Percentiles rank a stretch among this genome's conserved stretches.
Evolutionary conservation across 345 rosid species (phyloP).

Genomic region (Isatis tinctoria): DNA sequence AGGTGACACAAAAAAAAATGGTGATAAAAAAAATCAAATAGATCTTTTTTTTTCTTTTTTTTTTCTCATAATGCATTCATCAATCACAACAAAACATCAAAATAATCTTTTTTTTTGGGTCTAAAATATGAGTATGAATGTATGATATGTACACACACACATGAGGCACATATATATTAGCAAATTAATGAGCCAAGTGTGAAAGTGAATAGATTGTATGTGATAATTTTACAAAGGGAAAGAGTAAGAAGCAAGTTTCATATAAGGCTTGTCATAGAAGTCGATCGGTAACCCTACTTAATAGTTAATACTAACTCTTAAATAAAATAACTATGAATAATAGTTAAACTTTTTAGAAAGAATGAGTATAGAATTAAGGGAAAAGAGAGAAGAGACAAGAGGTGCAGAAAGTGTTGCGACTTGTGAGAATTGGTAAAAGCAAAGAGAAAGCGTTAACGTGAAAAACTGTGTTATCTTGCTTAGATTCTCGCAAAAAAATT

Average conservation of each 20-base stretch:
- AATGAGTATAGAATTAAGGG: not conserved
- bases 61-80: not conserved
- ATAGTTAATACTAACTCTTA: not conserved
- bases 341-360: not conserved
- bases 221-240: not conserved
- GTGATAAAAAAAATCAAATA: not conserved
- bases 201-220: not conserved
- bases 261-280: not conserved
- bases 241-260: conserved; percentile 12
- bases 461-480: not conserved
- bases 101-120: not conserved
- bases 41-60: not conserved
- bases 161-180: not conserved
- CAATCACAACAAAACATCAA: not conserved
- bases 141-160: not conserved
- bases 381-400: conserved; percentile 16
- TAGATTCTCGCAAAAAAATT: conserved; percentile 1
- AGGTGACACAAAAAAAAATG: not conserved
- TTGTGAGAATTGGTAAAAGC: conserved; percentile 25
- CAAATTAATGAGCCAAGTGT: not conserved
- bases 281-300: not conserved
- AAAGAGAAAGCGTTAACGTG: conserved; percentile 23
- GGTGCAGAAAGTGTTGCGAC: conserved; percentile 15
- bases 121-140: not conserved
- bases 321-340: not conserved